Evolutionary conservation across 1,139 yeast species (phyloP).

Genomic region (Candida buenavistaensis): DNA sequence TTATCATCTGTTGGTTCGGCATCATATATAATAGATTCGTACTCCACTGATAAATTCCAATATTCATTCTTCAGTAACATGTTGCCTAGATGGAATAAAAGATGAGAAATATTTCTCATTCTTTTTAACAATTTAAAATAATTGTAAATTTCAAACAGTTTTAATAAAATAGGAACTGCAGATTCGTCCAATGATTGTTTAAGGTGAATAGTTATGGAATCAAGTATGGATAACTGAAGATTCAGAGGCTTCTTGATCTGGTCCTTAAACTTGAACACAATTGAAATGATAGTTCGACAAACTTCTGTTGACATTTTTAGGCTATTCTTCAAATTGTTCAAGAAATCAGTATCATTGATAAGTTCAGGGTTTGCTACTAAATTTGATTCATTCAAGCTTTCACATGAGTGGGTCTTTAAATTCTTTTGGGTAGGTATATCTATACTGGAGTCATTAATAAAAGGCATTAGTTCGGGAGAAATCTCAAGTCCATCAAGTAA

Average conservation of each 20-base stretch:
- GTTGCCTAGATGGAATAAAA: slow-evolving; percentile 22
- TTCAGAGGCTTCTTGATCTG: slow-evolving; percentile 15
- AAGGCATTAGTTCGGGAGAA: slow-evolving; percentile 9
- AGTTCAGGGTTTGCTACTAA: slow-evolving; percentile 7
- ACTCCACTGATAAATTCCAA: slow-evolving; percentile 20
- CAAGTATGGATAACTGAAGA: slow-evolving; percentile 23
- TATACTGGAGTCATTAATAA: slow-evolving; percentile 12
- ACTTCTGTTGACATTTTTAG: slow-evolving; percentile 3
- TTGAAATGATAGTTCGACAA: slow-evolving; percentile 4
- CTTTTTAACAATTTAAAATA: slow-evolving; percentile 27
- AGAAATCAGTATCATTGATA: slow-evolving; percentile 5
- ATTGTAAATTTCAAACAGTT: slow-evolving; percentile 15
- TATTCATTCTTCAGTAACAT: slow-evolving; percentile 8
- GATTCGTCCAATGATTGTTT: slow-evolving; percentile 11
- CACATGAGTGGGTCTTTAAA: not conserved
- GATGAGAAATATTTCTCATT: slow-evolving; percentile 29
- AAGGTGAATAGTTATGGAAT: slow-evolving; percentile 20
- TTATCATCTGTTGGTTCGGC: slow-evolving; percentile 14
- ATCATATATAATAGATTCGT: slow-evolving; percentile 22
- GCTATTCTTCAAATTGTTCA: slow-evolving; percentile 3
- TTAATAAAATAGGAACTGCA: slow-evolving; percentile 10
- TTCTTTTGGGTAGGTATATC: not conserved
- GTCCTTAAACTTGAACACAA: slow-evolving; percentile 1
- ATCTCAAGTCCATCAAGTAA: slow-evolving; percentile 8
- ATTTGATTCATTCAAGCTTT: not conserved